phyloP scores from a whole-genome alignment of 176 grass and related monocot species.

The Eleusine coracana region DNA sequence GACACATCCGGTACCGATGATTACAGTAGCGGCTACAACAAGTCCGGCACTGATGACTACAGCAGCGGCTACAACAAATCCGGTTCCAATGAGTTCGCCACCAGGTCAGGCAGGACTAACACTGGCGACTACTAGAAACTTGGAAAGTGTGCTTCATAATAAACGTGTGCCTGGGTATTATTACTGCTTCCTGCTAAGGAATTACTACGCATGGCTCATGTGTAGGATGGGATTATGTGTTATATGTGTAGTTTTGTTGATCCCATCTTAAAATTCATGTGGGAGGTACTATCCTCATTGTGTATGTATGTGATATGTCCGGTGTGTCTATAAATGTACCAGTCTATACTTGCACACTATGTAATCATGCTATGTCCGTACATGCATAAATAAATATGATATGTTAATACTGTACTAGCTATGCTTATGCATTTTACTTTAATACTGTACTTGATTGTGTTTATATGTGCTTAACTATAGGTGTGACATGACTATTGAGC shows the following conservation, averaged over 20 bases:
- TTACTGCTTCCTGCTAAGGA: background rate
- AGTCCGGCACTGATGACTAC: background rate
- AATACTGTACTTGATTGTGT: too few species aligned
- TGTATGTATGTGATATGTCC: background rate
- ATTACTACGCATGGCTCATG: background rate
- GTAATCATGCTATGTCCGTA: background rate
- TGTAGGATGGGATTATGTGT: background rate
- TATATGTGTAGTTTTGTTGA: background rate
- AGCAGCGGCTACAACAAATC: background rate
- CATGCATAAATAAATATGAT: background rate
- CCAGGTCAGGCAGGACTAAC: background rate
- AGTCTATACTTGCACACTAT: background rate
- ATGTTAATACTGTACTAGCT: background rate
- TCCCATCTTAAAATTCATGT: background rate
- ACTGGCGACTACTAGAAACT: slow-evolving; percentile 24
- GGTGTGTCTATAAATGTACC: slow-evolving; percentile 1
- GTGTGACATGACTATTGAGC: background rate
- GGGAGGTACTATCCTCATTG: background rate
- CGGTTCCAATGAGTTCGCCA: slow-evolving; percentile 13
- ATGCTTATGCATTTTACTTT: background rate
- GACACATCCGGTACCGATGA: background rate
- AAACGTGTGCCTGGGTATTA: background rate
- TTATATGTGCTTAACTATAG: too few species aligned
- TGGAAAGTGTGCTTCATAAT: background rate
- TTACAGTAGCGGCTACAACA: background rate